Evolutionary conservation across 2,329 filamentous ascomycete genomes (phyloP).

Genomic region (Zelopaecilomyces penicillatus): DNA sequence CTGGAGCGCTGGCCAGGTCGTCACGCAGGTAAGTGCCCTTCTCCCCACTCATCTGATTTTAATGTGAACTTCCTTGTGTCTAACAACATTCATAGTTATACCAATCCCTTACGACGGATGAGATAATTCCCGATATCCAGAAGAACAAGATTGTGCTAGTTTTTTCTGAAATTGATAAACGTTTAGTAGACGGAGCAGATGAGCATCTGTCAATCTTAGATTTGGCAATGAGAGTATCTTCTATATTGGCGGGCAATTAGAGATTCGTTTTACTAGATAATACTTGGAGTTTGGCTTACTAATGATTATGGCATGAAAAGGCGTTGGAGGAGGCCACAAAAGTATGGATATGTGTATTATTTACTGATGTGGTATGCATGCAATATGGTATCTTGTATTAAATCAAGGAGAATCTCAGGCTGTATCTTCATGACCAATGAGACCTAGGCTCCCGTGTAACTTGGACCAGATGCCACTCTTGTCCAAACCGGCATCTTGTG

Average conservation of each 20-base stretch:
- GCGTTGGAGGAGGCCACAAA: not conserved
- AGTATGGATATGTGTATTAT: too few species aligned
- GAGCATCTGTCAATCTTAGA: conserved; percentile 91
- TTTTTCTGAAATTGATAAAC: conserved; percentile 92
- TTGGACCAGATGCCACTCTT: conserved; percentile 39
- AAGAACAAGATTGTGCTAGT: conserved; percentile 85
- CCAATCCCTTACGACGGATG: conserved; percentile 72
- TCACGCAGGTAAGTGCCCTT: conserved; percentile 56
- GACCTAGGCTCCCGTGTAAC: conserved; percentile 45
- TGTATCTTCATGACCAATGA: conserved; percentile 33
- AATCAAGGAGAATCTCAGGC: not conserved
- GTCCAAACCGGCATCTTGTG: conserved; percentile 1
- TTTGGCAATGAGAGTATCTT: conserved; percentile 70
- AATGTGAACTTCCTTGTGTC: conserved; percentile 1
- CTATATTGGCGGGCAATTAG: conserved; percentile 49
- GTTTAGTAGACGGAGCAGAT: conserved; percentile 87
- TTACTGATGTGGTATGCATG: too few species aligned
- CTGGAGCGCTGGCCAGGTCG: conserved; percentile 87
- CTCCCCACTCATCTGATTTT: conserved; percentile 3
- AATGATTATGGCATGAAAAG: not conserved
- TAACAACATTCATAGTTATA: conserved; percentile 52
- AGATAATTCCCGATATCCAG: conserved; percentile 71
- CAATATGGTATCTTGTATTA: conserved; percentile 1
- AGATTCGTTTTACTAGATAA: not conserved
- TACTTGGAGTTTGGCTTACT: conserved; percentile 1